A percentile compares a stretch with the other conserved stretches of the same genome.
Conservation (phyloP, 2,329 filamentous ascomycete genomes). For the Calonectria pteridis region DNA sequence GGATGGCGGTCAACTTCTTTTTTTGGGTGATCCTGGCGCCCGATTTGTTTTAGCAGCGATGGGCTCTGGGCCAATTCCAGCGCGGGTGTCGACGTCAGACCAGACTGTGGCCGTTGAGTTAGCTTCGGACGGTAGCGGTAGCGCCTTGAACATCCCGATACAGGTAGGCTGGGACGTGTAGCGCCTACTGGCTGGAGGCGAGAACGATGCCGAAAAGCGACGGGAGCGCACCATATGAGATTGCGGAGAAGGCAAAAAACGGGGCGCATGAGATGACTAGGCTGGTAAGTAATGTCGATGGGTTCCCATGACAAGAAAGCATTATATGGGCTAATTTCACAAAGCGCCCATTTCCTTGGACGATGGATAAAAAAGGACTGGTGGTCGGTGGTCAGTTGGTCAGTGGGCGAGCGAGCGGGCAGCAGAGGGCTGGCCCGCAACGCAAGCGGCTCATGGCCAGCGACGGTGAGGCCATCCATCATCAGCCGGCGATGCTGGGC, state of each 20-base stretch:
- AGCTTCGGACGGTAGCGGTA: constrained; percentile 19
- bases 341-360: constrained; percentile 14
- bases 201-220: background rate
- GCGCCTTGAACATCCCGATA: background rate
- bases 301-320: constrained; percentile 16
- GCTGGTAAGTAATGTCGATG: background rate
- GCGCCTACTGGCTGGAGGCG: background rate
- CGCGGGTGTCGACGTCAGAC: constrained; percentile 19
- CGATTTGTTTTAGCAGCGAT: constrained; percentile 20
- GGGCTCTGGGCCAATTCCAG: constrained; percentile 14
- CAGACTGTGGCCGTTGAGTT: constrained; percentile 20
- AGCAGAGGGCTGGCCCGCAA: background rate
- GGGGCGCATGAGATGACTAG: constrained; percentile 13
- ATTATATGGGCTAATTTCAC: constrained; percentile 25
- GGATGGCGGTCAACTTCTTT: constrained; percentile 16
- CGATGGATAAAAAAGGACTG: background rate
- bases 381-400: background rate
- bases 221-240: constrained; percentile 18
- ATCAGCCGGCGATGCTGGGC: background rate
- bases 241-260: constrained; percentile 21
- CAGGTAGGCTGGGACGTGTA: background rate
- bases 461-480: background rate
- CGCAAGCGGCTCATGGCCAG: background rate
- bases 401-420: background rate
- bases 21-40: constrained; percentile 11